Evolutionary conservation across 805 yeast genomes (phyloP), one percentile per base, ranked within the genome.

Genomic region (Tetrapisispora phaffii): DNA sequence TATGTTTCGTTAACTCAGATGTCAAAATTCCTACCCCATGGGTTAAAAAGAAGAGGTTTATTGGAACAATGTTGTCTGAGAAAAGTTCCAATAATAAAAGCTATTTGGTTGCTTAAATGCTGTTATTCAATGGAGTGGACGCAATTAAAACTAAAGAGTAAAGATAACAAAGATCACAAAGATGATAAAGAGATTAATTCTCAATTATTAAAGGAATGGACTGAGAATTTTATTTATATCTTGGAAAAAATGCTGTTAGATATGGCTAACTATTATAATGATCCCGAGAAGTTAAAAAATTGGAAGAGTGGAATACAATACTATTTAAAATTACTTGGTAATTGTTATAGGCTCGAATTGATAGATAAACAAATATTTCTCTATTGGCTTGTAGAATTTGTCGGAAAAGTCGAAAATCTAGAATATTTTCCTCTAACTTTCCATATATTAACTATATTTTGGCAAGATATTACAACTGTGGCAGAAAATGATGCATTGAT

Each of bases 101-200:
- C 96, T 0, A 63, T 90, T 2, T 90, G 98, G 98, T 74, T 93
- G 48, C 83, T 90, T 3, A 78, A 85, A 50, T 86, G 96, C 62
- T 86, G 89, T 2, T 80, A 89, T 21, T 80, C 85, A 12, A 84
- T 88, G 50, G 96, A 87, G 67, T 53, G 67, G 60, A 57, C 60
- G 36, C 41, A 50, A 2, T 42, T 57, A 31, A 44, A 38, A 15
- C 46, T 50, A 4, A 45, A 44, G 32, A 44, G 51, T 22, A 54
- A 49, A 33, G 34, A 47, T 39, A 26, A 13, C 7, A 31, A 39
- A 17, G 48, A 48, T 22, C n/a, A n/a, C n/a, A 54, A 49, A 33
- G 34, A 47, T 39, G 23, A 13, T 7, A 31, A 39, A 17, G 48
- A 48, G 19, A 42, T 46, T 10, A 44, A 50, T 31, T 60, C 66